Evolutionary conservation across 345 rosid genomes (phyloP), one percentile per base, ranked within the genome.

Genomic region (Nephelium lappaceum): DNA sequence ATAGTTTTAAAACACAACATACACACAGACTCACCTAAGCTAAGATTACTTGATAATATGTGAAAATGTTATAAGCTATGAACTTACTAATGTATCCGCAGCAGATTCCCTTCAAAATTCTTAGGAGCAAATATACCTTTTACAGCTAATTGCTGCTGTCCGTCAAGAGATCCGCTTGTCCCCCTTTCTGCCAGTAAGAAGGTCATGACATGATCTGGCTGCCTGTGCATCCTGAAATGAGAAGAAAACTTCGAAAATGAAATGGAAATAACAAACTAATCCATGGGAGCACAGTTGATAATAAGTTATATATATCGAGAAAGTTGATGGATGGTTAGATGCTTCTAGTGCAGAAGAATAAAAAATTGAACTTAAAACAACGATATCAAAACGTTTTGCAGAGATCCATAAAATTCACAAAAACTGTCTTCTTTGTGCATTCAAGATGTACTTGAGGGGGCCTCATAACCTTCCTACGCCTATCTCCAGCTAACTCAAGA

Each of bases 391-490:
- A 86, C 87, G 81, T 75, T 71, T 80, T 77, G 85, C 87, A 86
- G 57, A 86, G 82, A 82, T 83, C 87, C 89, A 81, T 86, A 77
- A 86, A 86, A 80, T 86, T 86, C 58, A 80, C 87, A 80, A 86
- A 82, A 67, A 86, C 87, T 27, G 84, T 86, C 83, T 86, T 84
- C 84, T 31, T 86, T 64, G 85, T 81, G 27, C 87, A 87, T 72
- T 86, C 87, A 39, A 84, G 84, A 78, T 82, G 84, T 75, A 86
- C 85, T 63, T 84, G 84, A 9, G 89, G 87, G 27, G 85, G 85
- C 75, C 87, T 84, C 89, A 84, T 84, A 49, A 84, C 85, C 43
- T 84, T 84, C 69, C 87, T 84, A 19, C 85, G 85, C 85, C 89
- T 86, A 67, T 86, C 89, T 51, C 85, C 85, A 1, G 89, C 85